Evolutionary conservation across 2,329 filamentous ascomycete species (phyloP), one percentile per base, ranked within the genome.

Genomic region (Chaetomiaceae sp.): DNA sequence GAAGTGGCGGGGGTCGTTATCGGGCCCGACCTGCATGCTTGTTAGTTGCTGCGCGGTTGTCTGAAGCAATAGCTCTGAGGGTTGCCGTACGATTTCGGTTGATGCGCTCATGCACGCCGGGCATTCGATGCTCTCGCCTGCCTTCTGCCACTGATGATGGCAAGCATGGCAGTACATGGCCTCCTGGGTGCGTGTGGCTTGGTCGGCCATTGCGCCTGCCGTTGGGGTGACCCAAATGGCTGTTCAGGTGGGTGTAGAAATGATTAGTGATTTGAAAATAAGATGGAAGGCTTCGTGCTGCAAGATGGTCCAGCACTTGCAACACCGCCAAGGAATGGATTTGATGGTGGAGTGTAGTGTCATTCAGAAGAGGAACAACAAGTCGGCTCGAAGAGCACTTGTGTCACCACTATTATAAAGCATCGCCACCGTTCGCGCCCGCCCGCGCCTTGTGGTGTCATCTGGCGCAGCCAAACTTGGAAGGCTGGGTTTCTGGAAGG

Each of bases 91-190:
- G 24, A 56, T 55, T 43, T 56, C 54, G 8, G 52, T 53, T 1
- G 47, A 50, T 37, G 41, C 15, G 33, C 52, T 52, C 15, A 17
- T 42, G 47, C 54, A 56, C 3, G 33, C 35, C 19, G 54, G 52
- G 44, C 52, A 55, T 37, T 56, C 49, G 27, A 55, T 55, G 38
- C 34, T 45, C 11, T 51, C 47, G 29, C 43, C 43, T 10, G 30
- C n/a, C 15, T 45, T 35, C 47, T 52, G 47, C 54, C 54, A 56
- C 33, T 52, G 34, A 15, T 53, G 42, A 29, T 56, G 54, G 42
- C 54, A 56, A 6, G 41, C 49, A 40, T 56, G 54, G 41, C 54
- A 56, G 22, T 55, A 55, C 52, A 56, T 49, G 18, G 33, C 19
- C 24, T 24, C 41, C 2, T 42, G 34, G 29, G 49, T 36, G 32